phyloP scores from a whole-genome alignment of 2,329 filamentous ascomycete species.

The Aspergillus ochraceus region DNA sequence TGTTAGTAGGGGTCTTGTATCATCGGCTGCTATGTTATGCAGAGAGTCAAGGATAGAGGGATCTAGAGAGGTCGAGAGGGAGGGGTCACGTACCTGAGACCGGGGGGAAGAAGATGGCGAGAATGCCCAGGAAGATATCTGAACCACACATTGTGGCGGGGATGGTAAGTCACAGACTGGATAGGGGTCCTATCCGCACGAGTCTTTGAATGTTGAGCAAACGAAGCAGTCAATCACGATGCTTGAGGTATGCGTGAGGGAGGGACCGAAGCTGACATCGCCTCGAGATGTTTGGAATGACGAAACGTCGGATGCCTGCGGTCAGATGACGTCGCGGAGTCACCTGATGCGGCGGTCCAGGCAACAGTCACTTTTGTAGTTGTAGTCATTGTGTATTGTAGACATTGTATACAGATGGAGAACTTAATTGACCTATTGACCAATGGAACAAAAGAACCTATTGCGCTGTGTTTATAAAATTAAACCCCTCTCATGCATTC shows the following conservation, averaged over 20 bases:
- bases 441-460: too few relatives aligned
- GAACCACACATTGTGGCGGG: constrained; percentile 55
- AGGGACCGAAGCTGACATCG: neutral
- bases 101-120: constrained; percentile 63
- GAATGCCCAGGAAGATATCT: constrained; percentile 61
- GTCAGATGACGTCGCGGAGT: constrained; percentile 14
- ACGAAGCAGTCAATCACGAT: neutral
- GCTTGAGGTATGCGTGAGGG: neutral
- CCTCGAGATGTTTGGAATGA: neutral
- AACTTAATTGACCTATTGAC: too few relatives aligned
- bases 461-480: too few relatives aligned
- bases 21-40: constrained; percentile 1
- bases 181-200: constrained; percentile 2
- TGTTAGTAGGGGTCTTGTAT: constrained; percentile 28
- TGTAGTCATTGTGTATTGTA: too few relatives aligned
- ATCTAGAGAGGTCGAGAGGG: neutral
- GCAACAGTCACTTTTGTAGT: neutral
- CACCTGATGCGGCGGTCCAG: constrained; percentile 6
- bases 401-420: too few relatives aligned
- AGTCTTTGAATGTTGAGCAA: neutral
- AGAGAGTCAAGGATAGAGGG: neutral
- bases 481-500: too few relatives aligned
- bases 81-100: constrained; percentile 50
- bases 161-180: constrained; percentile 2
- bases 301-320: neutral